Percentiles rank a stretch among this genome's conserved stretches.
These are phyloP conservation scores for Crepidotus variabilis DNA, from an alignment of 768 basidiomycete genomes.

Conservation along the genomic window DNA sequence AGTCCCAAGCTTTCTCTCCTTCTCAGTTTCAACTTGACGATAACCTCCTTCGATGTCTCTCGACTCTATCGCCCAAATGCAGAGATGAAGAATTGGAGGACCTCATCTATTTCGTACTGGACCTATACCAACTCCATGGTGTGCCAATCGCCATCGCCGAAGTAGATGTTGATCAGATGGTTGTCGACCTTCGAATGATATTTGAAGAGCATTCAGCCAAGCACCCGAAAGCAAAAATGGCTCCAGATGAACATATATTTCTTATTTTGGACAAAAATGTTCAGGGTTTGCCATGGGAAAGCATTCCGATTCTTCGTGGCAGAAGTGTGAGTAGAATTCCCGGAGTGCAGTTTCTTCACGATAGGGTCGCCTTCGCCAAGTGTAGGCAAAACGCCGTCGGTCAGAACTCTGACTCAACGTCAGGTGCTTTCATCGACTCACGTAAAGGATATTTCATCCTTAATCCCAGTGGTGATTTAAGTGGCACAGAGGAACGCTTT, in stretches of 20 bases:
- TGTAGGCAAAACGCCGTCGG: constrained; percentile 28
- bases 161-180: constrained; percentile 88
- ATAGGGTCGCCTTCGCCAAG: constrained; percentile 66
- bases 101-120: constrained; percentile 88
- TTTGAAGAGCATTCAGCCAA: constrained; percentile 68
- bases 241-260: constrained; percentile 70
- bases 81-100: constrained; percentile 95
- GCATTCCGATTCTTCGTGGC: constrained; percentile 79
- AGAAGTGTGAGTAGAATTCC: constrained; percentile 92
- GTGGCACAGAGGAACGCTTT: constrained; percentile 80
- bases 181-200: constrained; percentile 73
- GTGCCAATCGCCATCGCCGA: constrained; percentile 86
- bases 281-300: constrained; percentile 94
- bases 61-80: constrained; percentile 75
- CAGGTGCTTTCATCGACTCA: constrained; percentile 58
- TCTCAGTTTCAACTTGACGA: constrained; percentile 63
- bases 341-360: constrained; percentile 81
- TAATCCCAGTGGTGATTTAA: constrained; percentile 91
- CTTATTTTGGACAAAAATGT: constrained; percentile 87
- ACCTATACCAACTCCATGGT: constrained; percentile 92
- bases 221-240: constrained; percentile 20
- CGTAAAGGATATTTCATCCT: constrained; percentile 77
- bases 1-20: constrained; percentile 28
- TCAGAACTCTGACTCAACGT: constrained; percentile 22
- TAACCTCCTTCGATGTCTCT: constrained; percentile 79